Base-by-base conservation (phyloP, 495 filamentous ascomycete species). In the Hypoxylon intermedium region DNA sequence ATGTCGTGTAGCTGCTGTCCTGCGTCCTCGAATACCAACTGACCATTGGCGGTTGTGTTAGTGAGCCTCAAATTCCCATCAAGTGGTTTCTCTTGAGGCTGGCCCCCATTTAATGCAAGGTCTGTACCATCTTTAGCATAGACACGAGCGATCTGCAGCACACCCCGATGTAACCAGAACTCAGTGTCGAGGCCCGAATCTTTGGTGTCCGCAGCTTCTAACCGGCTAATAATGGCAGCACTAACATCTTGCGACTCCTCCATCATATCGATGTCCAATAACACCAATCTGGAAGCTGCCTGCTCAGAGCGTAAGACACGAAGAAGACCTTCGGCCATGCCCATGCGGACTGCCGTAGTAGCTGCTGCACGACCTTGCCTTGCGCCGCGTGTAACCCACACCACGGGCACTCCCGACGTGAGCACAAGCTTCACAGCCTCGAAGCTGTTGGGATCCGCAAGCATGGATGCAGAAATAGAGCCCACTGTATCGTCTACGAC, bases 161-260 rank as follows among this genome's bases (percentile, higher is more conserved):
- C 53, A 21, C 61, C 68, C 5, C 34, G 30, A 24, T 66, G 65
- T 24, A 71, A 38, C 68, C 68, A 71, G 36, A 61, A 68, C 20
- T 71, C 68, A 1, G 53, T 53, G 45, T 68, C 65, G 18, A 12
- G 31, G 3, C 65, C 53, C 9, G 60, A 62, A 31, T 60, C 68
- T 30, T 60, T 66, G 3, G 49, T 63, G 21, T 34, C 47, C 9
- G 44, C 43, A 13, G 44, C 44, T 33, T 30, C 33, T 18, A 71
- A 44, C 7, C 12, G 46, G 33, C 48, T 47, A 18, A 41, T 11
- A 6, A 67, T 51, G 3, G 59, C 59, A 9, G 34, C 24, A 20
- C 47, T 23, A 6, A 67, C 21, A 16, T 53, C 24, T 12, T 9
- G 5, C 24, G 53, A 20, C 24, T 55, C 41, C 48, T 58, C 53